Evolutionary conservation across 306 rosid species (phyloP).

Genomic region (Elaeagnus macrophylla): DNA sequence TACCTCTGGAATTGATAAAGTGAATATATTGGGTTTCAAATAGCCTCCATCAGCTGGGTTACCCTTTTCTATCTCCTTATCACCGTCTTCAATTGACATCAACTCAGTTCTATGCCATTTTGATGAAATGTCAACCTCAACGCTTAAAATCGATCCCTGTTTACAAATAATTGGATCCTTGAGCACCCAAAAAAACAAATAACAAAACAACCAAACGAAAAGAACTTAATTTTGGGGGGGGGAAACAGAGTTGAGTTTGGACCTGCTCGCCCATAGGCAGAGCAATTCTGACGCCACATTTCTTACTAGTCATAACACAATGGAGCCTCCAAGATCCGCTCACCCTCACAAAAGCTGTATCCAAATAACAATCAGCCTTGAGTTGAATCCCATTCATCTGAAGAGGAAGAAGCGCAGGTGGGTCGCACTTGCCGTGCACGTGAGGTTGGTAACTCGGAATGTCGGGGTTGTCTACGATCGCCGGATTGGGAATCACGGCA

Average conservation of each 20-base stretch:
- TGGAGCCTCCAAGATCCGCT: constrained; percentile 80
- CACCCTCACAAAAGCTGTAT: constrained; percentile 53
- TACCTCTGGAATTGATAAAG: constrained; percentile 67
- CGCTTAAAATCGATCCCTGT: constrained; percentile 99
- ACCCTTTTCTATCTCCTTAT: constrained; percentile 9
- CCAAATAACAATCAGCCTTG: constrained; percentile 49
- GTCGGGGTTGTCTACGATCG: constrained; percentile 79
- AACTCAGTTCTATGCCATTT: constrained; percentile 57
- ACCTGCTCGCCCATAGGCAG: constrained; percentile 85
- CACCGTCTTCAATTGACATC: constrained; percentile 36
- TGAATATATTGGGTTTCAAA: constrained; percentile 47
- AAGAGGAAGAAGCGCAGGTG: constrained; percentile 84
- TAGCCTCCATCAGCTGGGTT: constrained; percentile 39
- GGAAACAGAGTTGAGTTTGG: not conserved
- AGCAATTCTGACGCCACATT: constrained; percentile 64
- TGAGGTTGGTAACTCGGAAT: constrained; percentile 89
- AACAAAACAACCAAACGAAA: not conserved
- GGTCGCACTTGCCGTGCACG: constrained; percentile 62
- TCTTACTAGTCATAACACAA: constrained; percentile 63
- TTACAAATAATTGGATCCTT: constrained; percentile 50
- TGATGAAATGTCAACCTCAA: constrained; percentile 44
- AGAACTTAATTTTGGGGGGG: no score
- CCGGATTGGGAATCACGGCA: constrained; percentile 72
- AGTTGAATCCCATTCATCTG: constrained; percentile 68
- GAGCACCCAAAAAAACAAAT: constrained; percentile 28